Conservation (phyloP, 306 rosid species). For the Mimosa bimucronata region DNA sequence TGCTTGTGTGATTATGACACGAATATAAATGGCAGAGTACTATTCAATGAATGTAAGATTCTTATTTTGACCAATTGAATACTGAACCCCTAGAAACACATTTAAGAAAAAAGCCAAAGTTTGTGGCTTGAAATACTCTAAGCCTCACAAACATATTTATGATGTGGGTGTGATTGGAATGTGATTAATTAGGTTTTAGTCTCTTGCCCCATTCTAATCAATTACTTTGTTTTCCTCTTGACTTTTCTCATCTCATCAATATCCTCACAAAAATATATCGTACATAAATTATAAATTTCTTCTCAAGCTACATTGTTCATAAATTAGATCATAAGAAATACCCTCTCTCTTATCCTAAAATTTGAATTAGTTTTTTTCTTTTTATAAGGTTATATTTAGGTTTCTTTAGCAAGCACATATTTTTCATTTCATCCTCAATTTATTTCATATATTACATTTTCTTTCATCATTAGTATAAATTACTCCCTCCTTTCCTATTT, state of each 20-base stretch:
- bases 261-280: neutral
- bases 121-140: slow-evolving; percentile 44
- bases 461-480: too few species aligned
- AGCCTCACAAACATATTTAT: slow-evolving; percentile 27
- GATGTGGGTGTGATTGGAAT: slow-evolving; percentile 7
- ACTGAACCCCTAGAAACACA: neutral
- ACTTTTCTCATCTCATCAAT: slow-evolving; percentile 42
- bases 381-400: too few species aligned
- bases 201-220: slow-evolving; percentile 2
- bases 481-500: too few species aligned
- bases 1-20: slow-evolving; percentile 63
- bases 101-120: slow-evolving; percentile 40
- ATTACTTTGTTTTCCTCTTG: slow-evolving; percentile 39
- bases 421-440: too few species aligned
- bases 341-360: too few species aligned
- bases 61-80: slow-evolving; percentile 49
- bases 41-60: slow-evolving; percentile 40
- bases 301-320: too few species aligned
- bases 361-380: too few species aligned
- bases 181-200: slow-evolving; percentile 31
- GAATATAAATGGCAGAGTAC: slow-evolving; percentile 56
- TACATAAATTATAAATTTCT: too few species aligned
- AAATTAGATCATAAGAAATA: too few species aligned
- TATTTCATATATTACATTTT: too few species aligned
- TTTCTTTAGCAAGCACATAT: too few species aligned